Evolutionary conservation across 352 stramenopile genomes (phyloP).

Genomic region (Elongisporangium undulatum): DNA sequence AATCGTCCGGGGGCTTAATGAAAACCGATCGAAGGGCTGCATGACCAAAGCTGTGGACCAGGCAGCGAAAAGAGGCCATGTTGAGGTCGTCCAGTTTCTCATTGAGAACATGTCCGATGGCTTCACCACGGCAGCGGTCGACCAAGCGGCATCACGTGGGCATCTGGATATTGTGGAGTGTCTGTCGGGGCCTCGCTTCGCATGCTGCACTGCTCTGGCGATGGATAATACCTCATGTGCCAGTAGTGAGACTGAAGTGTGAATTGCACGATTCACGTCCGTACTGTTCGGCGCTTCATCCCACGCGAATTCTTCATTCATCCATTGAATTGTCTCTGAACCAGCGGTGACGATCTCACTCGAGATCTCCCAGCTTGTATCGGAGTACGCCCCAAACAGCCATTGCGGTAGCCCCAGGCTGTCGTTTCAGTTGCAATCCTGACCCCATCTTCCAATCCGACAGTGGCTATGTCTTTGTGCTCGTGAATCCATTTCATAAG

Average conservation of each 20-base stretch:
- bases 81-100: slow-evolving; percentile 25
- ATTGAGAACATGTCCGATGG: slow-evolving; percentile 22
- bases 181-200: background rate
- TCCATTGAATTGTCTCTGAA: too few relatives aligned
- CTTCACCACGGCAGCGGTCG: slow-evolving; percentile 21
- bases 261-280: slow-evolving; percentile 15
- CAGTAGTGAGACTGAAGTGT: slow-evolving; percentile 25
- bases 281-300: slow-evolving; percentile 28
- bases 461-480: too few relatives aligned
- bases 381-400: too few relatives aligned
- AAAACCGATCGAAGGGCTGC: slow-evolving; percentile 20
- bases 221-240: slow-evolving; percentile 29
- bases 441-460: too few relatives aligned
- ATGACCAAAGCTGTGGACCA: slow-evolving; percentile 18
- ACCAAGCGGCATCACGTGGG: slow-evolving; percentile 18
- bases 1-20: slow-evolving; percentile 26
- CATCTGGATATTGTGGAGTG: slow-evolving; percentile 15
- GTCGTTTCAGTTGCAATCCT: too few relatives aligned
- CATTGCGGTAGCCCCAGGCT: too few relatives aligned
- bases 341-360: too few relatives aligned
- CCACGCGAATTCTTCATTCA: too few relatives aligned
- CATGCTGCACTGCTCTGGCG: slow-evolving; percentile 25
- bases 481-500: too few relatives aligned
- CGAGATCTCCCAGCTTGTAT: too few relatives aligned
- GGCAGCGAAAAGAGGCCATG: slow-evolving; percentile 21